A percentile compares a stretch with the other conserved stretches of the same genome.
Evolutionary conservation across 768 basidiomycete genomes (phyloP).

Genomic region (Pleurotus sapidus): DNA sequence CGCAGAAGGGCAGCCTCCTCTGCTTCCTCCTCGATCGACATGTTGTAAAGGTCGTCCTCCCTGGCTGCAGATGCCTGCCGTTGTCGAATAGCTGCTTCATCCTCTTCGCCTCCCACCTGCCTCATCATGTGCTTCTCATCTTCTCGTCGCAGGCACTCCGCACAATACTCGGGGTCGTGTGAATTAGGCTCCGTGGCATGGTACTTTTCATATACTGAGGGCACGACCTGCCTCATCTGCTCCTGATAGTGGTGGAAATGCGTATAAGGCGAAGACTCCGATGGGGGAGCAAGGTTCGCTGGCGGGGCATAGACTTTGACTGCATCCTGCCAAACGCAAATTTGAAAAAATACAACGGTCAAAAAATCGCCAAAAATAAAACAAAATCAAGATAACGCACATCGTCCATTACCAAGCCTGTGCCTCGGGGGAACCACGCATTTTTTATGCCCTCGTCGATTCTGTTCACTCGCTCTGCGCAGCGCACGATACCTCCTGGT

Average conservation of each 20-base stretch:
- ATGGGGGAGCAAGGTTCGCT: neutral
- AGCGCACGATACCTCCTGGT: neutral
- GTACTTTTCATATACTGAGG: constrained; percentile 4
- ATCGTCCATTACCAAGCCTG: constrained; percentile 11
- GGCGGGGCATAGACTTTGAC: neutral
- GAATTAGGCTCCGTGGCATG: constrained; percentile 11
- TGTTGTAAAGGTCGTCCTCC: constrained; percentile 14
- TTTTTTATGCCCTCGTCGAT: constrained; percentile 34
- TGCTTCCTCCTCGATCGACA: constrained; percentile 15
- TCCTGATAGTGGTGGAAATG: no score
- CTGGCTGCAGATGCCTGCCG: constrained; percentile 9
- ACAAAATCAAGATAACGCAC: neutral
- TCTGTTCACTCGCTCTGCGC: constrained; percentile 1
- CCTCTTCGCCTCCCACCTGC: constrained; percentile 6
- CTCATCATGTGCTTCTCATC: constrained; percentile 16
- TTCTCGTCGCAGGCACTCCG: neutral
- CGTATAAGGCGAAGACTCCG: neutral
- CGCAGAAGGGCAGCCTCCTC: constrained; percentile 10
- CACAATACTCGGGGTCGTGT: neutral
- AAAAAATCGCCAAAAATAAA: neutral
- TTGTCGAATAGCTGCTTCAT: neutral
- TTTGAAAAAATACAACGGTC: constrained; percentile 5
- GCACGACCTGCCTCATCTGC: neutral
- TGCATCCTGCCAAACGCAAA: neutral
- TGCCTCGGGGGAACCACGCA: constrained; percentile 35